Conservation (phyloP, 1,284 basidiomycete species). For the Caloboletus firmus region DNA sequence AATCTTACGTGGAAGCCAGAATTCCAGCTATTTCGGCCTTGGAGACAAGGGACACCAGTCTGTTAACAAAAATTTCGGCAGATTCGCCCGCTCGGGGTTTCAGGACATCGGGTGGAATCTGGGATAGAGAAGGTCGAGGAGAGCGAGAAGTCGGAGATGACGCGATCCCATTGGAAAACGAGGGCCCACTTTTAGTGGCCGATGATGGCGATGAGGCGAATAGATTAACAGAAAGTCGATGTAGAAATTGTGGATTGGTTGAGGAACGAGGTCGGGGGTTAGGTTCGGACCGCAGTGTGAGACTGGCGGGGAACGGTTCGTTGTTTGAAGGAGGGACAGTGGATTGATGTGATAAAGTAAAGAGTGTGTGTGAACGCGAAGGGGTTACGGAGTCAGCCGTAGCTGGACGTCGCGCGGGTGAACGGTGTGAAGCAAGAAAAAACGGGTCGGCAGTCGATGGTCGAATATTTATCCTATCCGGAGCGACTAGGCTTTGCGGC, state of each 20-base stretch:
- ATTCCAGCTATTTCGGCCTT: conserved; percentile 78
- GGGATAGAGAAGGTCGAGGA: conserved; percentile 48
- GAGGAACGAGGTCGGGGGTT: conserved; percentile 52
- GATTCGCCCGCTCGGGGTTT: conserved; percentile 65
- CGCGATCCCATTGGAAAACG: conserved; percentile 23
- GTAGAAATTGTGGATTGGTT: conserved; percentile 70
- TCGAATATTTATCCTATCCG: conserved; percentile 10
- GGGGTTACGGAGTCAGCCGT: conserved; percentile 31
- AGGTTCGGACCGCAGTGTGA: conserved; percentile 15
- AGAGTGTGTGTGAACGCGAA: conserved; percentile 28
- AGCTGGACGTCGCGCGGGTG: conserved; percentile 24
- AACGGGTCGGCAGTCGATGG: conserved; percentile 24
- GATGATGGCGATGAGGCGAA: conserved; percentile 52
- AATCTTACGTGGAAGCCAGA: conserved; percentile 74
- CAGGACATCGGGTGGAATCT: conserved; percentile 46
- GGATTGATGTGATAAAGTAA: conserved; percentile 23
- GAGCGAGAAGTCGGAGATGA: conserved; percentile 42
- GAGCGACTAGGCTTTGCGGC: conserved; percentile 7
- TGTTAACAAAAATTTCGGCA: conserved; percentile 65
- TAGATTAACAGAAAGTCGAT: conserved; percentile 68
- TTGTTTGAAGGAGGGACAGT: conserved; percentile 15
- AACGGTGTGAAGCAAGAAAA: conserved; percentile 9
- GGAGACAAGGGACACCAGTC: conserved; percentile 62
- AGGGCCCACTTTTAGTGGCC: conserved; percentile 30
- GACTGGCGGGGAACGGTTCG: conserved; percentile 14